These are phyloP conservation scores for Colletotrichum chlorophyti DNA, from an alignment of 2,329 filamentous ascomycete genomes.

Conservation along the genomic window DNA sequence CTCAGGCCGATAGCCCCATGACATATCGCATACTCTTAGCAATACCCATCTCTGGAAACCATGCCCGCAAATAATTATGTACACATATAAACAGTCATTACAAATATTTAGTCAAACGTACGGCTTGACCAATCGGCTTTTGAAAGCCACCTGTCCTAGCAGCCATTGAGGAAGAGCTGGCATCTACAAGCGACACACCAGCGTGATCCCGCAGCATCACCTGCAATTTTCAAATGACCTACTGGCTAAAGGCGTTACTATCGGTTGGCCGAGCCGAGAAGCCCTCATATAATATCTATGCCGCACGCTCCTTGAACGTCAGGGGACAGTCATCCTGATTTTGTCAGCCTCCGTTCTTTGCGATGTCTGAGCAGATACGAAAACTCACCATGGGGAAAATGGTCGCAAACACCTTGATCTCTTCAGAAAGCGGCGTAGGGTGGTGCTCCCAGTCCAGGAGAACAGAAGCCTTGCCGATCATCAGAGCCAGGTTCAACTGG, in stretches of 20 bases:
- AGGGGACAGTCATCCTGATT: conserved; percentile 82
- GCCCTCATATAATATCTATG: conserved; percentile 38
- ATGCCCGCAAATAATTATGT: conserved; percentile 14
- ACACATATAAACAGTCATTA: conserved; percentile 24
- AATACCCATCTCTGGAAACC: conserved; percentile 3
- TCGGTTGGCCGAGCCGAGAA: background rate
- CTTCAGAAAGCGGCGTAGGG: conserved; percentile 82
- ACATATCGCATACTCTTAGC: background rate
- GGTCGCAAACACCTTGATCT: conserved; percentile 98
- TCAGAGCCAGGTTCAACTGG: conserved; percentile 83
- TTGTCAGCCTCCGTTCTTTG: conserved; percentile 26
- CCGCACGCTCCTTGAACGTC: conserved; percentile 68
- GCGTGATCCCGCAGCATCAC: background rate
- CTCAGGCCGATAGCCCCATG: background rate
- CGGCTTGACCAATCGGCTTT: conserved; percentile 11
- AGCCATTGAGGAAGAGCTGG: conserved; percentile 3
- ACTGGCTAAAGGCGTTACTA: background rate
- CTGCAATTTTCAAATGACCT: background rate
- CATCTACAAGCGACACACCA: conserved; percentile 2
- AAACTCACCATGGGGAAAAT: conserved; percentile 90
- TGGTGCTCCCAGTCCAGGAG: conserved; percentile 90
- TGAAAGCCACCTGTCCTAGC: background rate
- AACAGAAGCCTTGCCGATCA: conserved; percentile 90
- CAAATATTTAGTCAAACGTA: conserved; percentile 18
- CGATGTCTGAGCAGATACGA: background rate